Conservation (phyloP, 306 rosid species). For the Cicer pinnatifidum region DNA sequence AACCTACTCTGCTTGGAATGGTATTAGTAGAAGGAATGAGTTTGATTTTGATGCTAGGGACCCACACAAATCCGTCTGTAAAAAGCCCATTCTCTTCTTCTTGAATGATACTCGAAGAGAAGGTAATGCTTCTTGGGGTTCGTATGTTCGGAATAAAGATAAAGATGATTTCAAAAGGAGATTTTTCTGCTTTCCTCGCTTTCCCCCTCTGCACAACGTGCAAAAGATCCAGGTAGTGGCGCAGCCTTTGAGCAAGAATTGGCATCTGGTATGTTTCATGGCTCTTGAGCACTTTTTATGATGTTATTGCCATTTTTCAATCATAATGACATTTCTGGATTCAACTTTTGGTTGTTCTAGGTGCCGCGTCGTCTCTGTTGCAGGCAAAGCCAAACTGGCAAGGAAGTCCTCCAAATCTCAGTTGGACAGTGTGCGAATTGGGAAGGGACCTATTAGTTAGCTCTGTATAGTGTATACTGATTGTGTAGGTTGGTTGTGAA, state of each 20-base stretch:
- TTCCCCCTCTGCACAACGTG: slow-evolving; percentile 53
- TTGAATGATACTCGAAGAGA: slow-evolving; percentile 56
- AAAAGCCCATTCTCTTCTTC: slow-evolving; percentile 67
- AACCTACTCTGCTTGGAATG: slow-evolving; percentile 84
- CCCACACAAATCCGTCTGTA: slow-evolving; percentile 65
- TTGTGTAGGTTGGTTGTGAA: slow-evolving; percentile 28
- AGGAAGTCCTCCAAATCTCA: slow-evolving; percentile 57
- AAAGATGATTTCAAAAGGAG: slow-evolving; percentile 64
- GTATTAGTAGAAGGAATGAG: slow-evolving; percentile 57
- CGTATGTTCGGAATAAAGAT: slow-evolving; percentile 55
- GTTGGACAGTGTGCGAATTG: slow-evolving; percentile 74
- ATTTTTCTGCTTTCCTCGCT: slow-evolving; percentile 67
- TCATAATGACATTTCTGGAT: slow-evolving; percentile 34
- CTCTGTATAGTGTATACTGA: slow-evolving; percentile 50
- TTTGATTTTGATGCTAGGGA: slow-evolving; percentile 78
- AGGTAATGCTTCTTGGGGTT: slow-evolving; percentile 64
- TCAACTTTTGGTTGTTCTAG: slow-evolving; percentile 46
- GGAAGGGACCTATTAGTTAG: slow-evolving; percentile 53
- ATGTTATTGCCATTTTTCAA: slow-evolving; percentile 31
- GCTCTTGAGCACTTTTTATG: slow-evolving; percentile 31
- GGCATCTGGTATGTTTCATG: slow-evolving; percentile 69
- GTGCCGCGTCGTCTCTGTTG: slow-evolving; percentile 79
- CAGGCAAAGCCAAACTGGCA: slow-evolving; percentile 51
- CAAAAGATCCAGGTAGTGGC: slow-evolving; percentile 57
- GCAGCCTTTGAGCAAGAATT: slow-evolving; percentile 62